A percentile compares a stretch with the other conserved stretches of the same genome.
Evolutionary conservation across 2,329 filamentous ascomycete genomes (phyloP).

Genomic region (Septoria petroselini): DNA sequence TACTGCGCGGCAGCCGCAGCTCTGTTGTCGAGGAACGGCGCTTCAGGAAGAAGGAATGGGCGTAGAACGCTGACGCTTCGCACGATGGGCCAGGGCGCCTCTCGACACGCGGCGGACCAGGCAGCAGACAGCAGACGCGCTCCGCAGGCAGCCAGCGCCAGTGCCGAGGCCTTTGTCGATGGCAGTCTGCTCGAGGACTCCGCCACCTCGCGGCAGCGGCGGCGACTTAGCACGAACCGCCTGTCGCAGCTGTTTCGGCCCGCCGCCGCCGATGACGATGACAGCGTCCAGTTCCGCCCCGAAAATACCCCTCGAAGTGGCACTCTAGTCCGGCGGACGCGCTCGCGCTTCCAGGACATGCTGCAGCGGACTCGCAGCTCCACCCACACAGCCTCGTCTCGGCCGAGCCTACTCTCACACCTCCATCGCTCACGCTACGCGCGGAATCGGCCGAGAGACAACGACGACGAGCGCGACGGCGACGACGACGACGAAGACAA

Average conservation of each 20-base stretch:
- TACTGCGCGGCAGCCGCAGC: neutral
- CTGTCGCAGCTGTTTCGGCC: conserved; percentile 18
- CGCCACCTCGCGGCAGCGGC: conserved; percentile 7
- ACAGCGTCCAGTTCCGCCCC: conserved; percentile 4
- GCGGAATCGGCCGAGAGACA: conserved; percentile 21
- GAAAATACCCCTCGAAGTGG: conserved; percentile 15
- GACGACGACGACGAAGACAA: conserved; percentile 20
- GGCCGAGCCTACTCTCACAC: conserved; percentile 26
- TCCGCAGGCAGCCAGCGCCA: conserved; percentile 1
- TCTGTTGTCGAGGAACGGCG: neutral
- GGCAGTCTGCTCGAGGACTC: conserved; percentile 11
- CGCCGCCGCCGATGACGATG: conserved; percentile 12
- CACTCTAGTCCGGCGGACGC: conserved; percentile 24
- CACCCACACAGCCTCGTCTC: conserved; percentile 5
- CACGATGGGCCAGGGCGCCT: conserved; percentile 14
- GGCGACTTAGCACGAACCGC: conserved; percentile 13
- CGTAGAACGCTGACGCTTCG: conserved; percentile 4
- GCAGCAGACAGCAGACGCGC: neutral
- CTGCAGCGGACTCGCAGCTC: conserved; percentile 23
- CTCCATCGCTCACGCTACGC: conserved; percentile 29
- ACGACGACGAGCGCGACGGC: conserved; percentile 6
- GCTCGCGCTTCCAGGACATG: conserved; percentile 27
- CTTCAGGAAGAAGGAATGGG: conserved; percentile 1
- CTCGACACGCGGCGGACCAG: conserved; percentile 9
- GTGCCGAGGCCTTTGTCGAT: conserved; percentile 7